phyloP scores from a whole-genome alignment of 2,329 filamentous ascomycete species.

The Pseudogymnoascus sp. region DNA sequence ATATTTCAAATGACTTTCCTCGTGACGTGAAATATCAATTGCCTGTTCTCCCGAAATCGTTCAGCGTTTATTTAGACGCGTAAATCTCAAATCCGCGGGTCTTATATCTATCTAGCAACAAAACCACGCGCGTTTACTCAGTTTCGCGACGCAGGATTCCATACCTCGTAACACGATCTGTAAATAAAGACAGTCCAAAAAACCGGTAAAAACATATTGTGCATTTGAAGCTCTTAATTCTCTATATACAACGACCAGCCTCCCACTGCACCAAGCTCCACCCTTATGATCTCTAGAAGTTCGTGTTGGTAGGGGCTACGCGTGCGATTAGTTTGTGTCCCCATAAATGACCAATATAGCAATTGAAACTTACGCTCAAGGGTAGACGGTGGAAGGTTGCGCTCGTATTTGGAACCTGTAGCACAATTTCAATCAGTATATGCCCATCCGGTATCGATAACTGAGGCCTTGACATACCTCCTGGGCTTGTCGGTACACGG shows the following conservation, averaged over 20 bases:
- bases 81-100: neutral
- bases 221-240: constrained; percentile 7
- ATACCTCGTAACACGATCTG: neutral
- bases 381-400: constrained; percentile 75
- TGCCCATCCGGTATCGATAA: neutral
- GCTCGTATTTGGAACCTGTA: constrained; percentile 87
- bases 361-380: constrained; percentile 63
- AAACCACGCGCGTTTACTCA: neutral
- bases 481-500: constrained; percentile 77
- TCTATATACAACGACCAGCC: constrained; percentile 4
- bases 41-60: neutral
- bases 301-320: constrained; percentile 23
- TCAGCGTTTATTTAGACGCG: neutral
- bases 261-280: neutral
- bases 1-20: constrained; percentile 7
- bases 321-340: constrained; percentile 11
- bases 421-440: constrained; percentile 8
- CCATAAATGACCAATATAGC: neutral
- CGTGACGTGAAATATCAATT: neutral
- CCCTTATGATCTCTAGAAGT: constrained; percentile 13
- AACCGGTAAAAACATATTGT: neutral
- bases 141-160: neutral
- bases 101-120: neutral
- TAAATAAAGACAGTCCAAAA: neutral
- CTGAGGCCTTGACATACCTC: constrained; percentile 52